Evolutionary conservation across 1,139 yeast genomes (phyloP).

Genomic region (Saccharomyces hybrid): DNA sequence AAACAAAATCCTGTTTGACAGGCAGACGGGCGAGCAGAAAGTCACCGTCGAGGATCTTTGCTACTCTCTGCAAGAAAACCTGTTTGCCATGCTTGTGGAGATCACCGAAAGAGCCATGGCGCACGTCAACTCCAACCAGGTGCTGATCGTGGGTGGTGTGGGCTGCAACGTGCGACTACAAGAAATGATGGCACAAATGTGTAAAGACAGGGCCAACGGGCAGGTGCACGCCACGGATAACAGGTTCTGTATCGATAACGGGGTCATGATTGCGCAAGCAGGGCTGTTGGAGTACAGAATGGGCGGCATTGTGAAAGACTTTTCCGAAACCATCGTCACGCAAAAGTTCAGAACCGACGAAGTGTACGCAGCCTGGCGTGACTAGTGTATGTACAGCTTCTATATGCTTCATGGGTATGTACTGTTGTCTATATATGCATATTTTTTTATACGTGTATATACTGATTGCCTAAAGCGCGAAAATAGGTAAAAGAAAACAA

Average conservation of each 20-base stretch:
- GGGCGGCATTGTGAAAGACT: constrained; percentile 52
- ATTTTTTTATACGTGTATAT: background rate
- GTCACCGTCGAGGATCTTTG: constrained; percentile 85
- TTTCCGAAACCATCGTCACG: constrained; percentile 76
- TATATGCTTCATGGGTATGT: too few relatives aligned
- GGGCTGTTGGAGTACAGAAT: constrained; percentile 81
- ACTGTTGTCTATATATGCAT: too few relatives aligned
- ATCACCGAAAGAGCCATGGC: constrained; percentile 99
- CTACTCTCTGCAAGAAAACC: constrained; percentile 83
- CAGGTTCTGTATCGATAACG: constrained; percentile 92
- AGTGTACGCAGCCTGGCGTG: constrained; percentile 85
- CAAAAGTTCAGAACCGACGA: constrained; percentile 93
- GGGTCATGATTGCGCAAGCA: constrained; percentile 98
- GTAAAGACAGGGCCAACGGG: constrained; percentile 72
- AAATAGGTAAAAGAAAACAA: background rate
- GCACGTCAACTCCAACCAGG: constrained; percentile 85
- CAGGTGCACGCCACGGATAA: constrained; percentile 90
- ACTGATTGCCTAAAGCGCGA: background rate
- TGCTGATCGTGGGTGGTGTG: constrained; percentile 93
- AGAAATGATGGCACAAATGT: constrained; percentile 95
- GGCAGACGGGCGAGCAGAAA: constrained; percentile 40
- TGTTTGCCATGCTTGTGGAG: constrained; percentile 94
- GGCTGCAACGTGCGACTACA: constrained; percentile 90
- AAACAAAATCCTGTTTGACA: constrained; percentile 42
- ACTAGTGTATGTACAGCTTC: constrained; percentile 21